Percentiles rank a stretch among this genome's conserved stretches.
phyloP scores from a whole-genome alignment of 805 yeast genomes.

The Metschnikowia reukaufii region DNA sequence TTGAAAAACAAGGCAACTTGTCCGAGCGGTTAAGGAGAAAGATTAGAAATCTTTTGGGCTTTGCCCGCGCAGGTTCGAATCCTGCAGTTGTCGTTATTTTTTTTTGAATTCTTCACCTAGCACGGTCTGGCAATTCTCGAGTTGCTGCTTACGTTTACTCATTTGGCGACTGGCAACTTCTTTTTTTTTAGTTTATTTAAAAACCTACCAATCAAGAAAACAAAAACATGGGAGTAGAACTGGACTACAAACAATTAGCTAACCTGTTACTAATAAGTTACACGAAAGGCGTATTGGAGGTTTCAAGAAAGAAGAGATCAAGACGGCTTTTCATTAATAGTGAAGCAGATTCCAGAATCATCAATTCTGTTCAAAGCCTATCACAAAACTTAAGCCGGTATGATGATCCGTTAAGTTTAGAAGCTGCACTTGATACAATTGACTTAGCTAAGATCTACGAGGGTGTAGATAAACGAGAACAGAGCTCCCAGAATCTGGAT shows the following conservation, averaged over 20 bases:
- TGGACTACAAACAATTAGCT: conserved; percentile 15
- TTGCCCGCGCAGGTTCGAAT: conserved; percentile 79
- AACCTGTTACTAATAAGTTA: conserved; percentile 10
- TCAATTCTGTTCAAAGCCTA: conserved; percentile 5
- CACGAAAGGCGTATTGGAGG: conserved; percentile 7
- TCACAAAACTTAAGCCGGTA: conserved; percentile 12
- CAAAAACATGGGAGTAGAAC: conserved; percentile 10
- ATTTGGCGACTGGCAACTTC: no score
- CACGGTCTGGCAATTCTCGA: no score
- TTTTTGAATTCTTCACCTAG: conserved; percentile 23
- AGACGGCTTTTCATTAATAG: background rate
- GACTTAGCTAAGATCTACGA: conserved; percentile 59
- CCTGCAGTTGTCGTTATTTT: conserved; percentile 66
- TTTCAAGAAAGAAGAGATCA: conserved; percentile 4
- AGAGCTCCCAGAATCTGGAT: background rate
- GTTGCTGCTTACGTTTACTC: no score
- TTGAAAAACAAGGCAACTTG: conserved; percentile 51
- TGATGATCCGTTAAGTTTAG: conserved; percentile 25
- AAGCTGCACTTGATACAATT: conserved; percentile 59
- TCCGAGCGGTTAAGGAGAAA: conserved; percentile 80
- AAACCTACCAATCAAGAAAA: no score
- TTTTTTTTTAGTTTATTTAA: background rate
- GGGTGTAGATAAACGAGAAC: conserved; percentile 56
- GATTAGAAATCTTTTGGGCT: conserved; percentile 76
- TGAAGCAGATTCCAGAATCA: conserved; percentile 3